Evolutionary conservation across 352 stramenopile genomes (phyloP).

Genomic region (Globisporangium rhizosaccharum): DNA sequence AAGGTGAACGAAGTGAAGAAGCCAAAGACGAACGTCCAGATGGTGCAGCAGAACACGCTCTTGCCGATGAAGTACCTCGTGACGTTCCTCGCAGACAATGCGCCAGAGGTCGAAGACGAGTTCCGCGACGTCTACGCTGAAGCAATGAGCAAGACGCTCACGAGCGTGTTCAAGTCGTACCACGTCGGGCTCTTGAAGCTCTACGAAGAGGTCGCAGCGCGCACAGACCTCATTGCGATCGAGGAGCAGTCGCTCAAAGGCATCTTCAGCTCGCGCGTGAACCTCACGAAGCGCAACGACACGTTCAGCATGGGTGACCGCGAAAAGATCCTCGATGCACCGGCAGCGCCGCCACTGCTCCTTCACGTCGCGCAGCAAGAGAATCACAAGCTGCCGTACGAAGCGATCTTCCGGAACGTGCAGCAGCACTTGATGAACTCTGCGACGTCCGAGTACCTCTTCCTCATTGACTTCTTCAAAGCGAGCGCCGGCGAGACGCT

Average conservation of each 20-base stretch:
- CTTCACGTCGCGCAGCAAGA: conserved; percentile 94
- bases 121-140: conserved; percentile 95
- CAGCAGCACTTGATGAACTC: conserved; percentile 98
- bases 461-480: conserved; percentile 93
- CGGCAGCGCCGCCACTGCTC: conserved; percentile 86
- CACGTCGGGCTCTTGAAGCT: conserved; percentile 93
- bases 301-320: conserved; percentile 91
- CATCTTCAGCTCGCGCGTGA: conserved; percentile 85
- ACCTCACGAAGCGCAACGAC: conserved; percentile 94
- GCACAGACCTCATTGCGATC: conserved; percentile 93
- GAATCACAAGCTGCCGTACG: conserved; percentile 91
- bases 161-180: conserved; percentile 96
- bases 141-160: conserved; percentile 95
- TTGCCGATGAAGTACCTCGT: conserved; percentile 95
- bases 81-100: conserved; percentile 92
- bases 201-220: conserved; percentile 90
- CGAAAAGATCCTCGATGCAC: conserved; percentile 85
- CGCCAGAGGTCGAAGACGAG: conserved; percentile 91
- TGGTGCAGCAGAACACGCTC: conserved; percentile 96
- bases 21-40: conserved; percentile 97
- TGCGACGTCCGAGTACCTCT: conserved; percentile 97
- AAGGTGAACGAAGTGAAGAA: conserved; percentile 93
- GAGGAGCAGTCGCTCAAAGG: conserved; percentile 92
- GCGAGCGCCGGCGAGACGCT: conserved; percentile 64
- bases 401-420: conserved; percentile 94